Evolutionary conservation across 805 yeast species (phyloP), one percentile per base, ranked within the genome.

Genomic region (Cyberlindnera saturnus): DNA sequence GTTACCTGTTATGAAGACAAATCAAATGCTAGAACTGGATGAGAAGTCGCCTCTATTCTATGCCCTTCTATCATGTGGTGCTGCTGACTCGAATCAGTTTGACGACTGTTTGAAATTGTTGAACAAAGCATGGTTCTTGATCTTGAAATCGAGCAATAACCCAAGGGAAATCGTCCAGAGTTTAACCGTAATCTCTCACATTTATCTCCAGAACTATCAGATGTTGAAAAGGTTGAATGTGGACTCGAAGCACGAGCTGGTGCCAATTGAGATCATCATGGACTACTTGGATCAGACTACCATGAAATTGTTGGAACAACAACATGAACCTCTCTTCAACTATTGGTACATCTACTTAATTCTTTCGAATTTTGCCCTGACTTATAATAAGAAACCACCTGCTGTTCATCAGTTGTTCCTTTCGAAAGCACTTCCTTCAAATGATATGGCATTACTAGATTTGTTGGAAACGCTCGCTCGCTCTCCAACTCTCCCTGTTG

Each of bases 271-370:
- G 42, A 67, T 74, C 31, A 62, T 75, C 6, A 62, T 76, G 46
- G 73, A 74, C 48, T 73, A 73, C 48, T 59, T 77, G 39, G 73
- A 76, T 50, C 75, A 74, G 45, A 69, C 72, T 3, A 31, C 39
- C 11, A 8, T 11, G 5, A 6, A 28, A 15, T 14, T 14, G 61
- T 70, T 29, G 61, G 60, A 70, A 17, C 5, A 29, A 28, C n/a
- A 38, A 32, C 11, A 33, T 20, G 34, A 44, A 56, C 43, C 42
- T 4, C 19, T 45, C 13, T 47, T 55, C 33, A 57, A 64, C 41
- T 63, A 63, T 42, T 77, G 81, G 81, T 64, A 68, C 46, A 69
- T 77, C 15, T 77, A 74, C 48, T 56, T 66, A 6, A 50, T 76
- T 11, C 60, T 76, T 11, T 70, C 81, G 1, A 65, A 65, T 29